These are phyloP conservation scores for Kurtzmaniella quercitrusa DNA, from an alignment of 1,139 yeast genomes.

Conservation along the genomic window DNA sequence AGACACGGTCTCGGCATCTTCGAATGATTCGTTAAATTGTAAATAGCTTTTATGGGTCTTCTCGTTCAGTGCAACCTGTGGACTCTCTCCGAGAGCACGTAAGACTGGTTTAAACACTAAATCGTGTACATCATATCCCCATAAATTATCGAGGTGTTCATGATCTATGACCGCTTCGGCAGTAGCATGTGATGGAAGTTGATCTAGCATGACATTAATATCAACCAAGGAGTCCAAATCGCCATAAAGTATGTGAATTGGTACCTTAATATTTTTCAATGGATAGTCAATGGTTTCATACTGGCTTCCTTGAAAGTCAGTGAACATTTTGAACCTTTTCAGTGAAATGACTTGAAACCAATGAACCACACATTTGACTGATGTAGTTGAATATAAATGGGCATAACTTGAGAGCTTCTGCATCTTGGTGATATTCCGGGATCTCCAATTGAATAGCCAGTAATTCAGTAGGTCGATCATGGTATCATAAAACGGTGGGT, in stretches of 20 bases:
- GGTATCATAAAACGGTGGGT: slow-evolving; percentile 75
- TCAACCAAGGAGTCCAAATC: slow-evolving; percentile 79
- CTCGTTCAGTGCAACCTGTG: slow-evolving; percentile 4
- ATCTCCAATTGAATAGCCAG: slow-evolving; percentile 74
- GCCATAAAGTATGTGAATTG: slow-evolving; percentile 77
- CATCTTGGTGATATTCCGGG: slow-evolving; percentile 59
- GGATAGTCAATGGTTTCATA: slow-evolving; percentile 42
- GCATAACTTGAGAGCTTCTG: slow-evolving; percentile 78
- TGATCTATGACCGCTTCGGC: slow-evolving; percentile 53
- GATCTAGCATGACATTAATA: slow-evolving; percentile 64
- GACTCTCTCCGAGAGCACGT: slow-evolving; percentile 26
- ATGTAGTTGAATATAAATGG: slow-evolving; percentile 84
- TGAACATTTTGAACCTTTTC: slow-evolving; percentile 85
- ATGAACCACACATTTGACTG: slow-evolving; percentile 89
- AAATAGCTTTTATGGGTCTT: slow-evolving; percentile 6
- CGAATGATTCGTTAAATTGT: slow-evolving; percentile 1
- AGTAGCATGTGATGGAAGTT: slow-evolving; percentile 39
- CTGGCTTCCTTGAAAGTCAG: slow-evolving; percentile 44
- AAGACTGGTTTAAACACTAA: slow-evolving; percentile 46
- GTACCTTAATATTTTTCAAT: slow-evolving; percentile 56
- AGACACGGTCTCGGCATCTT: neutral
- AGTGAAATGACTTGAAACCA: slow-evolving; percentile 92
- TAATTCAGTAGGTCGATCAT: slow-evolving; percentile 68
- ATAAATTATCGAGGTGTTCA: slow-evolving; percentile 85
- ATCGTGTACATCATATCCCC: slow-evolving; percentile 72